Percentiles rank a stretch among this genome's conserved stretches.
phyloP scores from a whole-genome alignment of 495 filamentous ascomycete species.

The Tuber calosporum region DNA sequence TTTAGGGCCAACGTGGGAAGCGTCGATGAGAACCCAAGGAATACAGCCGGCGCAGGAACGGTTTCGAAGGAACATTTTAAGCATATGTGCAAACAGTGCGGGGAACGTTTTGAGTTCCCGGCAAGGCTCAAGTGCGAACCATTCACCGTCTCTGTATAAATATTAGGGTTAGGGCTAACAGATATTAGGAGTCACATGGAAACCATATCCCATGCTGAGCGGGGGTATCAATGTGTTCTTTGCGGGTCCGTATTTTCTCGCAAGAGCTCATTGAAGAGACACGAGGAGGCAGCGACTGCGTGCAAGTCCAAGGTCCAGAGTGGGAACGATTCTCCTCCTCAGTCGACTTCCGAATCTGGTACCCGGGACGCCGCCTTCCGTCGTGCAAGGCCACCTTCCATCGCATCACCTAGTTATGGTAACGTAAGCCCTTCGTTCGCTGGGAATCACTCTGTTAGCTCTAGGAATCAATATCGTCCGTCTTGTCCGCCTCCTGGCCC shows the following conservation, averaged over 20 bases:
- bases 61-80: background rate
- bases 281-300: constrained; percentile 13
- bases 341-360: background rate
- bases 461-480: background rate
- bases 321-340: background rate
- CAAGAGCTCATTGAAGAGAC: constrained; percentile 29
- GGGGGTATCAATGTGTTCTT: constrained; percentile 3
- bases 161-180: constrained; percentile 5
- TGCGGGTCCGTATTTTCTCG: constrained; percentile 24
- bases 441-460: background rate
- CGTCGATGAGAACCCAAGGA: background rate
- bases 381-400: background rate
- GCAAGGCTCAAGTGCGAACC: constrained; percentile 24
- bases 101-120: constrained; percentile 13
- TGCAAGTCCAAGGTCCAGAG: constrained; percentile 18
- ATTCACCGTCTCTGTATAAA: background rate
- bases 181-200: constrained; percentile 25
- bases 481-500: background rate
- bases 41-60: background rate
- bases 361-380: background rate
- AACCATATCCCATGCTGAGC: constrained; percentile 8
- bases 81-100: background rate
- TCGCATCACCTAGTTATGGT: background rate
- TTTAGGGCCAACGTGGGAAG: background rate
- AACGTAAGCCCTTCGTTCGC: background rate